These are phyloP conservation scores for Ciborinia camelliae DNA, from an alignment of 2,329 filamentous ascomycete species.

Conservation along the genomic window DNA sequence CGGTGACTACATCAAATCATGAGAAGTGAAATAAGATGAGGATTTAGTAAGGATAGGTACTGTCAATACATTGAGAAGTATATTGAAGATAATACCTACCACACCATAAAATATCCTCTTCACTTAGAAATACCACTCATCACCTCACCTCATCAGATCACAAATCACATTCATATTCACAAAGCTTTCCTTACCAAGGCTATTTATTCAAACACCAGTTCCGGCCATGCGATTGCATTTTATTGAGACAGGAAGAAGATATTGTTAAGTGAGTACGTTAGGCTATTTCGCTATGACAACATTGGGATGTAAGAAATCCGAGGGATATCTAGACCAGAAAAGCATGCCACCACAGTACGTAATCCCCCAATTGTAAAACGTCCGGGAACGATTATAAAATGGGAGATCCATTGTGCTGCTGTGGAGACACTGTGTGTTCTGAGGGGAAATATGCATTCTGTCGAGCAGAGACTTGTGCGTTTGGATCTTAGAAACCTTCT, in stretches of 20 bases:
- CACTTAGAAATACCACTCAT: not conserved
- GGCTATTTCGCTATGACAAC: constrained; percentile 17
- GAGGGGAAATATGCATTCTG: constrained; percentile 33
- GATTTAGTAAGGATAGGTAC: too few relatives aligned
- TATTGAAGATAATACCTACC: too few relatives aligned
- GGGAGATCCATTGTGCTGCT: constrained; percentile 31
- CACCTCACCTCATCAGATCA: not conserved
- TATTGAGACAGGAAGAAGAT: constrained; percentile 11
- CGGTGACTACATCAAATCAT: too few relatives aligned
- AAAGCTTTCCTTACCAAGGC: not conserved
- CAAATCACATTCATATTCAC: not conserved
- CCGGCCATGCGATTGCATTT: constrained; percentile 7
- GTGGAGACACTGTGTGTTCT: constrained; percentile 33
- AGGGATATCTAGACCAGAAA: constrained; percentile 35
- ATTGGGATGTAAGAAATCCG: constrained; percentile 14
- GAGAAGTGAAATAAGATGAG: too few relatives aligned
- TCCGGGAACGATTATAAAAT: constrained; percentile 26
- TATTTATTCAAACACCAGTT: not conserved
- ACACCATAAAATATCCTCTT: too few relatives aligned
- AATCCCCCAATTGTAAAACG: constrained; percentile 30
- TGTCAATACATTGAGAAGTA: too few relatives aligned
- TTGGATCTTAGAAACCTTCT: constrained; percentile 30
- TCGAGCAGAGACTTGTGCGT: constrained; percentile 34
- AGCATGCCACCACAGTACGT: constrained; percentile 32
- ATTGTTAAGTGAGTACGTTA: constrained; percentile 14